phyloP scores from a whole-genome alignment of 345 rosid genomes.

The Boechera stricta region DNA sequence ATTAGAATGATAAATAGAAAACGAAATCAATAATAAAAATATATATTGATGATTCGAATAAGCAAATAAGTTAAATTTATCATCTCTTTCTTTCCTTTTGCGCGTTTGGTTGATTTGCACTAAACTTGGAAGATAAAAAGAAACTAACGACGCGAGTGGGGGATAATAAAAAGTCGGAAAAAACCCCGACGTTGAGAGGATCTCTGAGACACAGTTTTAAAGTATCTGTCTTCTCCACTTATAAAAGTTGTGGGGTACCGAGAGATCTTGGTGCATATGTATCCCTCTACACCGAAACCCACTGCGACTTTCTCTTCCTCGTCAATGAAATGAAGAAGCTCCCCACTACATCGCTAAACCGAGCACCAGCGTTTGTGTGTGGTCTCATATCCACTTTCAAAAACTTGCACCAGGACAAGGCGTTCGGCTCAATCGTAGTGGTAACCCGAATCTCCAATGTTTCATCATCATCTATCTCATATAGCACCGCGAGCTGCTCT shows the following conservation, averaged over 20 bases:
- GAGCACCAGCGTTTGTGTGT: background rate
- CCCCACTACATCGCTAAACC: background rate
- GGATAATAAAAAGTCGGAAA: background rate
- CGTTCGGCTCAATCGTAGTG: background rate
- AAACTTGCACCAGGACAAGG: background rate
- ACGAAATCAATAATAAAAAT: no score
- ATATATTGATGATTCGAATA: no score
- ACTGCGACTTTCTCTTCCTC: background rate
- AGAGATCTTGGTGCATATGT: background rate
- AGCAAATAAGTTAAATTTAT: no score
- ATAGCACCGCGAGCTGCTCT: background rate
- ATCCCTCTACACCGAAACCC: background rate
- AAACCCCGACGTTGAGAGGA: background rate
- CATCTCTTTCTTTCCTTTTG: no score
- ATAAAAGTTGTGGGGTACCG: background rate
- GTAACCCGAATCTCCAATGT: background rate
- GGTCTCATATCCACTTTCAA: background rate
- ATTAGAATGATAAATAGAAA: no score
- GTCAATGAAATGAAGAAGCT: background rate
- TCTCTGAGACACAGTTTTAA: background rate
- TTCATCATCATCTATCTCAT: no score
- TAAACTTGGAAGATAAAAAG: conserved; percentile 1
- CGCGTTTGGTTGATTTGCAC: background rate
- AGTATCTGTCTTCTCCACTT: background rate
- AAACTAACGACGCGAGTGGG: background rate